Evolutionary conservation across 2,329 filamentous ascomycete species (phyloP).

Genomic region (Parastagonospora avenae): DNA sequence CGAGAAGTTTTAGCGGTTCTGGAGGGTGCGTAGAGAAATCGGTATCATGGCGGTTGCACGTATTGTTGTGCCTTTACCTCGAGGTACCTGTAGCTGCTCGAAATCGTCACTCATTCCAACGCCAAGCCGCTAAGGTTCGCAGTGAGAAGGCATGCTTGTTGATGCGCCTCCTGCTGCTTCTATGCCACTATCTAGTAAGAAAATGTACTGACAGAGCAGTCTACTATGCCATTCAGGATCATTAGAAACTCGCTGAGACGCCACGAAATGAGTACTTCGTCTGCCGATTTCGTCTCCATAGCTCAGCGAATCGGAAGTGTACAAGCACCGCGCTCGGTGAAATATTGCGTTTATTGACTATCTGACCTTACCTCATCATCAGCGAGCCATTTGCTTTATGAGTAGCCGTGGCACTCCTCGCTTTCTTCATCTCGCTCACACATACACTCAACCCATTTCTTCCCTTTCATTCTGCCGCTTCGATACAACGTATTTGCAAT

Average conservation of each 20-base stretch:
- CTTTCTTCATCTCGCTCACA: background rate
- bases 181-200: background rate
- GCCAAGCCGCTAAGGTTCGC: slow-evolving; percentile 19
- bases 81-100: slow-evolving; percentile 10
- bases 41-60: slow-evolving; percentile 38
- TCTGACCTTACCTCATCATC: too few species aligned
- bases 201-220: too few species aligned
- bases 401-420: background rate
- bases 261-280: too few species aligned
- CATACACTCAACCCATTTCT: too few species aligned
- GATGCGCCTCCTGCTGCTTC: background rate
- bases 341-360: slow-evolving; percentile 41
- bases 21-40: slow-evolving; percentile 18
- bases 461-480: background rate
- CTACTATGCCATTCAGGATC: too few species aligned
- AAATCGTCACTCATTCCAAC: slow-evolving; percentile 19
- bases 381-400: too few species aligned
- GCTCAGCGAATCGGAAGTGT: slow-evolving; percentile 16
- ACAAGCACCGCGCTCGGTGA: slow-evolving; percentile 7
- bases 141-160: background rate
- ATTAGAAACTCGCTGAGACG: too few species aligned
- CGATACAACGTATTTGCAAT: slow-evolving; percentile 25
- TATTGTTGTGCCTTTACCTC: slow-evolving; percentile 21
- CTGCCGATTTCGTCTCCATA: background rate
- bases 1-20: slow-evolving; percentile 25